Conservation (phyloP, 2,329 filamentous ascomycete genomes). For the Metarhizium sp. region DNA sequence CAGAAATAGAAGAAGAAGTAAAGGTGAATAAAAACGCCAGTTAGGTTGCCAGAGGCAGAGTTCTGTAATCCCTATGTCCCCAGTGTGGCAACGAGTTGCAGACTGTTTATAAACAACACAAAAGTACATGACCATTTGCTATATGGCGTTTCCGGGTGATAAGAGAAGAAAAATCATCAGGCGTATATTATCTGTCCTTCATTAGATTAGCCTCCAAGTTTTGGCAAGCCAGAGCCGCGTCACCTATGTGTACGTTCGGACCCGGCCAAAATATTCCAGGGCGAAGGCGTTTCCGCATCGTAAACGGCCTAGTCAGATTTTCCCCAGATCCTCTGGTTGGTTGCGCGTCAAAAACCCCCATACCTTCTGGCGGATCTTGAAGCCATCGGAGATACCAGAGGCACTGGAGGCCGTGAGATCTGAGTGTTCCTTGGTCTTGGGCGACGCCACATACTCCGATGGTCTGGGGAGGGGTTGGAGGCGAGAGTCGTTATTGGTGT, state of each 20-base stretch:
- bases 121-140: background rate
- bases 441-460: conserved; percentile 23
- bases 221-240: background rate
- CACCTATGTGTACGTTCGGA: too few relatives aligned
- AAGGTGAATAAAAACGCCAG: background rate
- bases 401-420: too few relatives aligned
- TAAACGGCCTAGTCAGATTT: conserved; percentile 23
- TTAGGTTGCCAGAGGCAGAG: conserved; percentile 3
- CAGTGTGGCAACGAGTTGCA: conserved; percentile 1
- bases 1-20: background rate
- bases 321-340: conserved; percentile 17
- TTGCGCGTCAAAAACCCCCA: conserved; percentile 18
- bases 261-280: too few relatives aligned
- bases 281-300: conserved; percentile 25
- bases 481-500: conserved; percentile 68
- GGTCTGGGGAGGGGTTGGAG: conserved; percentile 43
- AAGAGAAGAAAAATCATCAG: background rate
- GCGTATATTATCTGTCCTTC: background rate
- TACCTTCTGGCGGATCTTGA: conserved; percentile 33
- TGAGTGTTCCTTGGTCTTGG: too few relatives aligned
- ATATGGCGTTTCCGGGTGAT: background rate
- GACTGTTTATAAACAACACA: background rate
- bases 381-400: conserved; percentile 17
- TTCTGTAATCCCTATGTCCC: conserved; percentile 7
- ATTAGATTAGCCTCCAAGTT: background rate